Percentiles rank a stretch among this genome's conserved stretches.
Evolutionary conservation across 306 rosid genomes (phyloP).

Genomic region (Mimosa pudica): DNA sequence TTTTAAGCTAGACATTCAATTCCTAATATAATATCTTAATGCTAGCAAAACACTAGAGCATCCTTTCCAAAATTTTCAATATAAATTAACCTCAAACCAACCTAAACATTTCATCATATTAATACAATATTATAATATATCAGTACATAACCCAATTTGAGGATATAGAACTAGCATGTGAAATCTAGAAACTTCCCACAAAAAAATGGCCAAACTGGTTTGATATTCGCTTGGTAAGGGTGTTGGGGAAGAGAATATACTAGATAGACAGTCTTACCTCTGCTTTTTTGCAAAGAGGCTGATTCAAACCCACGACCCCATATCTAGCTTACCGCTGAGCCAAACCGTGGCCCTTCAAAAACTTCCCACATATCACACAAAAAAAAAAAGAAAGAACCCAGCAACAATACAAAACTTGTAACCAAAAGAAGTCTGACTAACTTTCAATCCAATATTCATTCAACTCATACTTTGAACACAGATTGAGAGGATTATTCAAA

Average conservation of each 20-base stretch:
- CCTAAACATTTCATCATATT: neutral
- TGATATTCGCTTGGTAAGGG: no score
- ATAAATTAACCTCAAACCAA: neutral
- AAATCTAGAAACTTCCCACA: neutral
- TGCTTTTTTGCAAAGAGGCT: no score
- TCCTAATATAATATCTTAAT: neutral
- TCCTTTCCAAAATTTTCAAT: neutral
- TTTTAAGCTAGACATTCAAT: neutral
- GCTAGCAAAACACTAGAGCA: neutral
- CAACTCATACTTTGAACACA: neutral
- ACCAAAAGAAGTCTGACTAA: neutral
- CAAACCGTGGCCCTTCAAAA: no score
- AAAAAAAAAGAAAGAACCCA: neutral
- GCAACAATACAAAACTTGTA: neutral
- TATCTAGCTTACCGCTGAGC: no score
- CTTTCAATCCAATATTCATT: neutral
- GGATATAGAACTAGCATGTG: neutral
- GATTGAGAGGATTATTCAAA: neutral
- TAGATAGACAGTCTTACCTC: no score
- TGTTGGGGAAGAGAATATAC: no score
- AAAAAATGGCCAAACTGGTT: no score
- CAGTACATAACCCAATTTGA: neutral
- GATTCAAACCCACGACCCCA: no score
- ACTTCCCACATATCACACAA: neutral
- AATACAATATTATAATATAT: neutral